Percentiles rank a stretch among this genome's conserved stretches.
Evolutionary conservation across 2,329 filamentous ascomycete genomes (phyloP).

Genomic region (Phialocephala sp.): DNA sequence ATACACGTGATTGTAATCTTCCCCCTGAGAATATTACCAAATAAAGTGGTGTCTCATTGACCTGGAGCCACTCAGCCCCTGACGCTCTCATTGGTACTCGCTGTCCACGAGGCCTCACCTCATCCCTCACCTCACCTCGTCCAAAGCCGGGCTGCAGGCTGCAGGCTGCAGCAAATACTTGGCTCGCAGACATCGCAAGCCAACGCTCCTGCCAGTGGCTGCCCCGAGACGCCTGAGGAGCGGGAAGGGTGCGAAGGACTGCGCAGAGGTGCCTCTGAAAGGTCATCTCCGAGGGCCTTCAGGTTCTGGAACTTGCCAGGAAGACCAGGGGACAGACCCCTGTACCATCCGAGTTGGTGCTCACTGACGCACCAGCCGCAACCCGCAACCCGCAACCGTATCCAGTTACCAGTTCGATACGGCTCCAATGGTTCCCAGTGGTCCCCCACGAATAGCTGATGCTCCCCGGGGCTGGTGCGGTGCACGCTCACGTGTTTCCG

Average conservation of each 20-base stretch:
- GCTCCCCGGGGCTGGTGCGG: too few species aligned
- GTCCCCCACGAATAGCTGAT: too few species aligned
- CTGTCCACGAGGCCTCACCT: constrained; percentile 6
- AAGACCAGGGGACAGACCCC: not conserved
- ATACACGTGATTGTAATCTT: not conserved
- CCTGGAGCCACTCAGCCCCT: not conserved
- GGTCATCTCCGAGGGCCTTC: constrained; percentile 5
- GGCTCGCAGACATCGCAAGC: constrained; percentile 7
- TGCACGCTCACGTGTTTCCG: not conserved
- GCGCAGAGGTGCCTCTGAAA: not conserved
- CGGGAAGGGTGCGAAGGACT: not conserved
- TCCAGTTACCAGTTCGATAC: too few species aligned
- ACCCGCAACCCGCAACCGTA: too few species aligned
- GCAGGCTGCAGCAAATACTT: not conserved
- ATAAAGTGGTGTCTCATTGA: not conserved
- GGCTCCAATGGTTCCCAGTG: too few species aligned
- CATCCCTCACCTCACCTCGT: not conserved
- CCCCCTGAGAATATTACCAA: not conserved
- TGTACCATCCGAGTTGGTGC: too few species aligned
- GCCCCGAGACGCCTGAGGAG: not conserved
- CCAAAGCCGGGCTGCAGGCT: not conserved
- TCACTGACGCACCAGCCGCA: too few species aligned
- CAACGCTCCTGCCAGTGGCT: constrained; percentile 1
- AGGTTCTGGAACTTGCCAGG: constrained; percentile 3
- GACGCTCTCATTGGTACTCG: not conserved